Base-by-base conservation (phyloP, 2,329 filamentous ascomycete species). In the Paracoccidioides lutzii region DNA sequence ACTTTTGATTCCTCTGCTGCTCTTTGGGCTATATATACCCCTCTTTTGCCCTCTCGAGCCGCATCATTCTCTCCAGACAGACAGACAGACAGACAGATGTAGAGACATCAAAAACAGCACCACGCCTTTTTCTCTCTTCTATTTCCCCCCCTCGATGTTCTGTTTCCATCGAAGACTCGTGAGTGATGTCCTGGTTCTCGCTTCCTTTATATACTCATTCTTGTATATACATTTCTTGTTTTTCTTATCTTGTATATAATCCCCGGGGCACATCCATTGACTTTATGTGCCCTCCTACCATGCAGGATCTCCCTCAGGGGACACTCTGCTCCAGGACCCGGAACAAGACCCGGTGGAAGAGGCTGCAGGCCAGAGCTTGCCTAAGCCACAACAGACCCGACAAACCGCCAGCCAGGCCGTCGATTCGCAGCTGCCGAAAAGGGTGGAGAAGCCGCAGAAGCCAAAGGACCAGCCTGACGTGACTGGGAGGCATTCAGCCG, bases 1-100 rank as follows among this genome's bases (percentile, higher is more conserved):
- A 22, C 22, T 22, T 22, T 30, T 46, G 10, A 14, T 46, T 8
- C 10, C 32, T 40, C 32, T 15, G 22, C 33, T 51, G 33, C 5
- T 51, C 5, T 51, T 22, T 51, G 48, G 48, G 48, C 35, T 51
- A 51, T 41, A 51, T 40, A 51, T 28, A 51, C 44, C 44, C 28
- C 10, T 5, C 9, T 38, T 38, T 12, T 33, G 28, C 22, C 28
- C 44, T n/a, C 30, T 46, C 44, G 37, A 38, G 37, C 37, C 22
- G 22, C 22, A 22, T 22, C 22, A 22, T 22, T 22, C 30, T 9
- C 6, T 28, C 15, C 35, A 37, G 35, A 37, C 35, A 37, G 35
- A 37, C 35, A 37, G 15, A 30, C 2, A 30, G 42, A 22, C 22
- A 30, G 42, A 30, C 22, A 44, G 15, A 12, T 22, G 2, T 22